phyloP scores from a whole-genome alignment of 2,329 filamentous ascomycete species.

The Fonsecaea pedrosoi region DNA sequence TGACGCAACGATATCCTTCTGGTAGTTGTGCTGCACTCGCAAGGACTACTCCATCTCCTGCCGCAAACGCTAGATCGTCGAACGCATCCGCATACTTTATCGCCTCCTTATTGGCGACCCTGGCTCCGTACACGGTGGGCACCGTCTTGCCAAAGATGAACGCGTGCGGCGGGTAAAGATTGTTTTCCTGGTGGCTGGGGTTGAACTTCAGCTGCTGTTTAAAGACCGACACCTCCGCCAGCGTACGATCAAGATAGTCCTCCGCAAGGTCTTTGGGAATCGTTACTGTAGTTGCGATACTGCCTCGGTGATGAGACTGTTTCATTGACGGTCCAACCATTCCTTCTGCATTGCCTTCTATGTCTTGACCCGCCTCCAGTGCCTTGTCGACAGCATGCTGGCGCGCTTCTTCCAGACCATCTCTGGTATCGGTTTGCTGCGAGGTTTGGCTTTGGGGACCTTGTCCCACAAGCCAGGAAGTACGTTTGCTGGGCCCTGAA shows the following conservation, averaged over 20 bases:
- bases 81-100: constrained; percentile 81
- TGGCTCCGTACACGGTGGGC: constrained; percentile 82
- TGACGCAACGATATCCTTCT: constrained; percentile 74
- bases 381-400: constrained; percentile 44
- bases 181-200: constrained; percentile 65
- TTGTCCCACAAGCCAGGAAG: constrained; percentile 27
- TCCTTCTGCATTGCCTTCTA: constrained; percentile 31
- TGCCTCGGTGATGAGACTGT: constrained; percentile 41
- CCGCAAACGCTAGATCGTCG: constrained; percentile 83
- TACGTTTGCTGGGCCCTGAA: constrained; percentile 39
- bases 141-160: constrained; percentile 86
- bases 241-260: constrained; percentile 75
- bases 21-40: constrained; percentile 86
- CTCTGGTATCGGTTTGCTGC: constrained; percentile 3
- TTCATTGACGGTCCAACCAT: constrained; percentile 32
- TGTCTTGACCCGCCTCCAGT: constrained; percentile 37
- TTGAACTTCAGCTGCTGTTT: constrained; percentile 74
- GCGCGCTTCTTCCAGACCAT: constrained; percentile 11
- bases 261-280: constrained; percentile 63
- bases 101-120: constrained; percentile 73
- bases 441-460: constrained; percentile 7
- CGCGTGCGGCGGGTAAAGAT: constrained; percentile 79
- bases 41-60: constrained; percentile 87
- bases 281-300: constrained; percentile 49
- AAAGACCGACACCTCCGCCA: constrained; percentile 75